phyloP scores from a whole-genome alignment of 768 basidiomycete species.

The Amanita molliuscula region DNA sequence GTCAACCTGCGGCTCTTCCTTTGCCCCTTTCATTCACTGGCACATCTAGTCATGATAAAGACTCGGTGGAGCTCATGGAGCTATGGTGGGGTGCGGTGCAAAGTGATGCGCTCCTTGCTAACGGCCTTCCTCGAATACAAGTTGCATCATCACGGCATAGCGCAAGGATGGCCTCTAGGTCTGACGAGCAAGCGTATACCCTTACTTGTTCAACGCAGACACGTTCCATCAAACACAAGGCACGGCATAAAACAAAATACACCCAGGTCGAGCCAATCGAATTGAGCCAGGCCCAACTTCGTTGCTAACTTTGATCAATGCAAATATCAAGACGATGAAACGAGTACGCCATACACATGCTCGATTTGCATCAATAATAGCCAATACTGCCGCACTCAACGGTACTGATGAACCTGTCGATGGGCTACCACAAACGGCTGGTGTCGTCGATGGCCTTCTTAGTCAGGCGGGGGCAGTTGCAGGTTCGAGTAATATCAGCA shows the following conservation, averaged over 20 bases:
- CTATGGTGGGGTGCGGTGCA: constrained; percentile 73
- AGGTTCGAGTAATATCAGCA: neutral
- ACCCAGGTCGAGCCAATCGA: neutral
- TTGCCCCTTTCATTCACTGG: constrained; percentile 23
- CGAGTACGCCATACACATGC: constrained; percentile 64
- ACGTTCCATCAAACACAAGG: neutral
- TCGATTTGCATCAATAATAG: constrained; percentile 48
- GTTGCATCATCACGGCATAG: constrained; percentile 22
- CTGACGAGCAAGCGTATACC: neutral
- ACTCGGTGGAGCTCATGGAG: constrained; percentile 31
- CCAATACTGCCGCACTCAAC: neutral
- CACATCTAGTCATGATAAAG: constrained; percentile 13
- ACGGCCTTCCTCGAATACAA: constrained; percentile 51
- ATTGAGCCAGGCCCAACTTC: neutral
- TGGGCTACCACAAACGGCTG: neutral
- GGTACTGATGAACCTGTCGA: neutral
- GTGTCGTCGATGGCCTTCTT: neutral
- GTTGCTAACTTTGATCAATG: constrained; percentile 62
- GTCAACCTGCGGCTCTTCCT: neutral
- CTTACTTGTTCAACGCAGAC: neutral
- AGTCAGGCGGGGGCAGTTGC: neutral
- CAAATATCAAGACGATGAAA: constrained; percentile 66
- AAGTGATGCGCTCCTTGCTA: constrained; percentile 48
- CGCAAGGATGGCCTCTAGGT: neutral
- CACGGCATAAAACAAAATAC: neutral